Evolutionary conservation across 192 early-diverging fungal species (phyloP).

Genomic region (Rhizophlyctis rosea): DNA sequence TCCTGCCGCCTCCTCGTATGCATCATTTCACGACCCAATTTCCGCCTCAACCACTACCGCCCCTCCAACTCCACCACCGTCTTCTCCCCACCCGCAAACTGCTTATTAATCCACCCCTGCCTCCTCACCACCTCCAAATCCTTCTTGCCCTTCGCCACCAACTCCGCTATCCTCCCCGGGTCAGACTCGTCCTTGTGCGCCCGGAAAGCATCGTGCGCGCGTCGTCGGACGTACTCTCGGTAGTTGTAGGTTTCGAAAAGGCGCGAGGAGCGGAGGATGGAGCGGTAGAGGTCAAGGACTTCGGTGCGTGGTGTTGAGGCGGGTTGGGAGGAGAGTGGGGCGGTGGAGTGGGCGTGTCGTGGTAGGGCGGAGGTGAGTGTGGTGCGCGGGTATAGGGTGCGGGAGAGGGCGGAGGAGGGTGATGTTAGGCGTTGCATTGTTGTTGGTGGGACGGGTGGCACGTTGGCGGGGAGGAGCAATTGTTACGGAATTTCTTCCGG

Average conservation of each 20-base stretch:
- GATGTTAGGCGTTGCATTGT: too few species aligned
- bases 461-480: too few species aligned
- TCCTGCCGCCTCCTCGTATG: neutral
- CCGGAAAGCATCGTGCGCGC: slow-evolving; percentile 77
- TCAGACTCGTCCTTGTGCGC: slow-evolving; percentile 53
- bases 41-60: neutral
- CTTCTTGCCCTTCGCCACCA: slow-evolving; percentile 57
- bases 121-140: slow-evolving; percentile 73
- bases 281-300: slow-evolving; percentile 72
- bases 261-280: slow-evolving; percentile 68
- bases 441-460: too few species aligned
- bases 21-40: neutral
- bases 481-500: too few species aligned
- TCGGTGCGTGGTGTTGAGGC: slow-evolving; percentile 48
- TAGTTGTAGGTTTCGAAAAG: slow-evolving; percentile 86
- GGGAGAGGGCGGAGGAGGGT: too few species aligned
- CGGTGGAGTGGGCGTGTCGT: too few species aligned
- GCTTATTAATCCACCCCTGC: slow-evolving; percentile 70
- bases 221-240: slow-evolving; percentile 77
- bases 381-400: too few species aligned
- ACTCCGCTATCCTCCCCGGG: slow-evolving; percentile 46
- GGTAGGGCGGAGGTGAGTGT: too few species aligned
- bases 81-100: slow-evolving; percentile 67
- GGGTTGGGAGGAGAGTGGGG: too few species aligned
- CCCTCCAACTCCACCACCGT: slow-evolving; percentile 67